Percentiles rank a stretch among this genome's conserved stretches.
Evolutionary conservation across 805 yeast genomes (phyloP).

Genomic region (Candida chauliodis): DNA sequence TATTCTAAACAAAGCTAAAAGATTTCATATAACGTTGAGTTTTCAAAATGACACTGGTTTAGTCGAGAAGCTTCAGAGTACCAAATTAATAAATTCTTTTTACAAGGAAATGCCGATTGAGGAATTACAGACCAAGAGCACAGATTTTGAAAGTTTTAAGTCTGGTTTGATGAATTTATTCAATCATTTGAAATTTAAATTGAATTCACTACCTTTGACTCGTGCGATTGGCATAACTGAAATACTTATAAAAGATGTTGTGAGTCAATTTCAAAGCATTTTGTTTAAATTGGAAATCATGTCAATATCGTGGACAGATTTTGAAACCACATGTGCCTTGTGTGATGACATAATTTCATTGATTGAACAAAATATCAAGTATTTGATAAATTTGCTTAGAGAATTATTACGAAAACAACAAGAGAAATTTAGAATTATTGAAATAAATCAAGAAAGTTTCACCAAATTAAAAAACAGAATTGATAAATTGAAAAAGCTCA

Average conservation of each 20-base stretch:
- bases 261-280: slow-evolving; percentile 29
- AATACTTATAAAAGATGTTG: slow-evolving; percentile 56
- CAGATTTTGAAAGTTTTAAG: slow-evolving; percentile 39
- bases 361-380: slow-evolving; percentile 63
- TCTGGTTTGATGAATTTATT: slow-evolving; percentile 46
- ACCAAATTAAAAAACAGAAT: slow-evolving; percentile 40
- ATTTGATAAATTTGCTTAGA: slow-evolving; percentile 62
- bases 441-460: slow-evolving; percentile 44
- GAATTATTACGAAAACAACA: slow-evolving; percentile 72
- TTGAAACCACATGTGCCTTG: slow-evolving; percentile 20
- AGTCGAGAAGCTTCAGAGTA: slow-evolving; percentile 46
- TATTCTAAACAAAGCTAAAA: slow-evolving; percentile 62
- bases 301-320: slow-evolving; percentile 38
- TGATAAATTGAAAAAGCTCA: slow-evolving; percentile 40
- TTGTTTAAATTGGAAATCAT: slow-evolving; percentile 40
- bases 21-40: slow-evolving; percentile 76
- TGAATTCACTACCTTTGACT: slow-evolving; percentile 36
- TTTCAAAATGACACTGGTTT: slow-evolving; percentile 72
- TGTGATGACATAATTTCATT: slow-evolving; percentile 35
- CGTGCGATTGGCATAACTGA: slow-evolving; percentile 67
- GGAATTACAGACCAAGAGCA: slow-evolving; percentile 35
- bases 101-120: slow-evolving; percentile 68
- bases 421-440: slow-evolving; percentile 65
- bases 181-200: slow-evolving; percentile 52
- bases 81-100: slow-evolving; percentile 57